A percentile compares a stretch with the other conserved stretches of the same genome.
Conservation (phyloP, 2,329 filamentous ascomycete species). For the Penicillium brevicompactum region DNA sequence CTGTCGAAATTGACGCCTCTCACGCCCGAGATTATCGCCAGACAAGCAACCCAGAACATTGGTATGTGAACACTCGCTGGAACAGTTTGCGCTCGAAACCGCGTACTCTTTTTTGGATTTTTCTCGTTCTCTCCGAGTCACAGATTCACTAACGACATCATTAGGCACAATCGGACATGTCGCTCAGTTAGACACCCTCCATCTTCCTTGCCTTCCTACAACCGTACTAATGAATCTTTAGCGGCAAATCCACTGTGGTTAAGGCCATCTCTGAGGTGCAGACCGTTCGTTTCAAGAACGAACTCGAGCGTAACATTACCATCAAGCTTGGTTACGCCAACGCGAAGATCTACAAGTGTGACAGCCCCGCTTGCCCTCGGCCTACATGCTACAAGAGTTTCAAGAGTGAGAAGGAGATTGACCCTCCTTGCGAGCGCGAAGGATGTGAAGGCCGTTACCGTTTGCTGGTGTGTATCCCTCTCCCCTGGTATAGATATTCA, state of each 20-base stretch:
- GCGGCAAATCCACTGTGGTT: slow-evolving; percentile 95
- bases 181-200: slow-evolving; percentile 62
- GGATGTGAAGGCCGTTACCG: slow-evolving; percentile 87
- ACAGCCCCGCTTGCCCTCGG: slow-evolving; percentile 85
- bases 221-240: slow-evolving; percentile 1
- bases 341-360: slow-evolving; percentile 99
- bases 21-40: slow-evolving; percentile 93
- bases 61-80: slow-evolving; percentile 55
- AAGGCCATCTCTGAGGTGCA: slow-evolving; percentile 99
- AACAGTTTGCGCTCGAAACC: not conserved
- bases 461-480: slow-evolving; percentile 82
- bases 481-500: not conserved
- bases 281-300: slow-evolving; percentile 99
- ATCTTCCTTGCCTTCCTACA: not conserved
- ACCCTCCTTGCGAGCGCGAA: slow-evolving; percentile 91
- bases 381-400: slow-evolving; percentile 95
- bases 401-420: slow-evolving; percentile 98
- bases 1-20: slow-evolving; percentile 77
- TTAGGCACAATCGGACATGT: slow-evolving; percentile 82
- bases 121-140: not conserved
- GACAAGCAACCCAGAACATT: slow-evolving; percentile 98
- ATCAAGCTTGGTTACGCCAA: slow-evolving; percentile 99
- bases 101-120: not conserved
- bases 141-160: slow-evolving; percentile 2
- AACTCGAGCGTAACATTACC: slow-evolving; percentile 97